These are phyloP conservation scores for Fusarium buxicola DNA, from an alignment of 2,329 filamentous ascomycete genomes.

Conservation along the genomic window DNA sequence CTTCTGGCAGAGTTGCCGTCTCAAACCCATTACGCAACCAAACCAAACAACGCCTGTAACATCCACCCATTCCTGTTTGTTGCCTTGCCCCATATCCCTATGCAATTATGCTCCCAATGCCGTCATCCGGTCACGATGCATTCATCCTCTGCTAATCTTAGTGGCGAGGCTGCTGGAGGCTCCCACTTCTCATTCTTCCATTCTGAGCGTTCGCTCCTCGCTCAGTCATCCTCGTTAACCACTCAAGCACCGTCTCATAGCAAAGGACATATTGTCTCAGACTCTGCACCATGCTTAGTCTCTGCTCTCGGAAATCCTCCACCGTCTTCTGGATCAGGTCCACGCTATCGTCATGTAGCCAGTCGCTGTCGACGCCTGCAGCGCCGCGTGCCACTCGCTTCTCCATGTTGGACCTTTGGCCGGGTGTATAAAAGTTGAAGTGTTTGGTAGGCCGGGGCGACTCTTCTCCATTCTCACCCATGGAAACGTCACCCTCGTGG, in stretches of 20 bases:
- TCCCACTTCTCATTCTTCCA: slow-evolving; percentile 48
- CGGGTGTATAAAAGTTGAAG: slow-evolving; percentile 38
- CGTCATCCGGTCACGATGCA: slow-evolving; percentile 31
- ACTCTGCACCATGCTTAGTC: slow-evolving; percentile 97
- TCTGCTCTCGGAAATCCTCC: slow-evolving; percentile 87
- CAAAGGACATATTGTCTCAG: slow-evolving; percentile 93
- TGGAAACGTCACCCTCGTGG: slow-evolving; percentile 60
- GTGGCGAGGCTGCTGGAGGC: slow-evolving; percentile 45
- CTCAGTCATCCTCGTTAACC: slow-evolving; percentile 70
- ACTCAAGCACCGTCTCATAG: slow-evolving; percentile 94
- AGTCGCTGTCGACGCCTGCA: slow-evolving; percentile 62
- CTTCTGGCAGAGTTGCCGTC: slow-evolving; percentile 7
- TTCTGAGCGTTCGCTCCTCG: slow-evolving; percentile 29
- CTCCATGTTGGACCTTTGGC: slow-evolving; percentile 30
- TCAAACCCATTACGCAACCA: slow-evolving; percentile 21
- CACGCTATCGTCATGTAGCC: slow-evolving; percentile 75
- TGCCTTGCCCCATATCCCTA: slow-evolving; percentile 31
- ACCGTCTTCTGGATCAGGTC: slow-evolving; percentile 91
- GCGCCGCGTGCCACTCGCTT: slow-evolving; percentile 19
- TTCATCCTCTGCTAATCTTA: slow-evolving; percentile 17
- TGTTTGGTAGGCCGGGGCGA: slow-evolving; percentile 46
- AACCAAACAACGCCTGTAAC: slow-evolving; percentile 37
- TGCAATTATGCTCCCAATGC: slow-evolving; percentile 36
- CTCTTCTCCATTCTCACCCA: slow-evolving; percentile 51
- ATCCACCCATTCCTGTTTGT: slow-evolving; percentile 19